Conservation (phyloP, 2,329 filamentous ascomycete species). For the Amauroascus niger region DNA sequence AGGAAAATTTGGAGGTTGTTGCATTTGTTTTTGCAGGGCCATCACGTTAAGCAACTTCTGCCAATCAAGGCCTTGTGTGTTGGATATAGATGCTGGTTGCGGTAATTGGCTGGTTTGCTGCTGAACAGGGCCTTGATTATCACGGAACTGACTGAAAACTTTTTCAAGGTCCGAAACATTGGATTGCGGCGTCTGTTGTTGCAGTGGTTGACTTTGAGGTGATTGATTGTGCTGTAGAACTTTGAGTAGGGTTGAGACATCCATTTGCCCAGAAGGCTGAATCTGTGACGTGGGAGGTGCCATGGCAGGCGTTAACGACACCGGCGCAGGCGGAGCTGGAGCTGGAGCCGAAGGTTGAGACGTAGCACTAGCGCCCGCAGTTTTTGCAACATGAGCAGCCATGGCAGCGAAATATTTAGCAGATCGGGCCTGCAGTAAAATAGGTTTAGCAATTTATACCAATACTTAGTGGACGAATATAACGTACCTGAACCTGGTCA, state of each 20-base stretch:
- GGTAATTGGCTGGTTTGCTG: conserved; percentile 24
- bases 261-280: conserved; percentile 24
- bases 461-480: background rate
- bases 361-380: background rate
- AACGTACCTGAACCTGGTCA: conserved; percentile 34
- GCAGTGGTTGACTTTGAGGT: conserved; percentile 21
- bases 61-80: conserved; percentile 28
- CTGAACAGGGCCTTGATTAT: conserved; percentile 19
- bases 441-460: background rate
- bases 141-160: conserved; percentile 34
- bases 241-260: conserved; percentile 36
- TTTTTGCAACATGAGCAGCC: conserved; percentile 3
- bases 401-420: conserved; percentile 32
- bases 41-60: conserved; percentile 34
- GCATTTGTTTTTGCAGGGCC: conserved; percentile 30
- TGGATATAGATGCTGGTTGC: conserved; percentile 16
- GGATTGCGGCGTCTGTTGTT: conserved; percentile 24
- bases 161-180: conserved; percentile 25
- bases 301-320: conserved; percentile 24
- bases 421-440: conserved; percentile 29
- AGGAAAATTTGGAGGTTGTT: conserved; percentile 23
- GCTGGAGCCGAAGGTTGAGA: no score
- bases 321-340: conserved; percentile 20
- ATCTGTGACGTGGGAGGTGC: conserved; percentile 14
- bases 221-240: conserved; percentile 31